These are phyloP conservation scores for Porogramme epimiltina DNA, from an alignment of 1,284 basidiomycete genomes.

Conservation along the genomic window DNA sequence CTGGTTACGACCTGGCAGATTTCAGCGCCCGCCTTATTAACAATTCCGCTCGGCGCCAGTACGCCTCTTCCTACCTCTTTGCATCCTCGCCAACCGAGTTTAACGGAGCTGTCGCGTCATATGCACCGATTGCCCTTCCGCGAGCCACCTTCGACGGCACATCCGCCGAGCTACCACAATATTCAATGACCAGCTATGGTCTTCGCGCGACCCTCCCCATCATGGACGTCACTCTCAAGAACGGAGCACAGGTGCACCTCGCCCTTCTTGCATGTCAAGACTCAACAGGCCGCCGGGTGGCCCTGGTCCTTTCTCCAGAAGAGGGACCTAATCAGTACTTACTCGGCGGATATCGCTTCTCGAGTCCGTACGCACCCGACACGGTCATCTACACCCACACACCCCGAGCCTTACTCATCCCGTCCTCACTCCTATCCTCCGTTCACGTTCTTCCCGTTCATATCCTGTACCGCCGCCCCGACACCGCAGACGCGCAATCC, in stretches of 20 bases:
- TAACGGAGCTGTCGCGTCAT: not conserved
- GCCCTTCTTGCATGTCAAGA: not conserved
- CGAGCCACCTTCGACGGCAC: not conserved
- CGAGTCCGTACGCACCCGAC: not conserved
- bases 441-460: not conserved
- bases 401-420: not conserved
- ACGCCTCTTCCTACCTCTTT: not conserved
- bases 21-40: not conserved
- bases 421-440: not conserved
- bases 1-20: not conserved
- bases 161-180: not conserved
- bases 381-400: not conserved
- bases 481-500: not conserved
- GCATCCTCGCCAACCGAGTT: not conserved
- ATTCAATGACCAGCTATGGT: not conserved
- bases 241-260: not conserved
- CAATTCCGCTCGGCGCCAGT: not conserved
- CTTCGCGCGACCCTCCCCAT: not conserved
- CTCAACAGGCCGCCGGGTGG: not conserved
- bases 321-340: not conserved
- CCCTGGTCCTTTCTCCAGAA: not conserved
- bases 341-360: not conserved
- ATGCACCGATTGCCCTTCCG: not conserved
- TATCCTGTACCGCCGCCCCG: not conserved
- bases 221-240: not conserved